Evolutionary conservation across 2,329 filamentous ascomycete species (phyloP).

Genomic region (Trichoderma asperellum): DNA sequence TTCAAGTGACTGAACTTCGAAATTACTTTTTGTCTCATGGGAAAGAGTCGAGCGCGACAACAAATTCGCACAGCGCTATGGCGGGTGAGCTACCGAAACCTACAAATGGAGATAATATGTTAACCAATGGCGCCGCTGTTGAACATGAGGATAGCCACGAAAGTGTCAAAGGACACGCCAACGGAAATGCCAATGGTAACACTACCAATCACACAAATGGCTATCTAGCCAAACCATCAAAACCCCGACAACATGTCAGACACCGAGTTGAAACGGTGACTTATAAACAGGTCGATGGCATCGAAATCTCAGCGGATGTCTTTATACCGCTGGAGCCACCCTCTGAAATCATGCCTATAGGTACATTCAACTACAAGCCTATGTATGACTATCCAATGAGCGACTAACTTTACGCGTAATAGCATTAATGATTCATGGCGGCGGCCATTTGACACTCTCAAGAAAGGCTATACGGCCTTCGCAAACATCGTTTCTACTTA

Average conservation of each 20-base stretch:
- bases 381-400: background rate
- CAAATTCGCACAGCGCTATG: background rate
- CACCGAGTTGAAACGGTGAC: constrained; percentile 28
- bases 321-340: constrained; percentile 28
- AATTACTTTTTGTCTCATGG: background rate
- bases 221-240: background rate
- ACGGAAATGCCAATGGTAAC: background rate
- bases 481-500: constrained; percentile 46
- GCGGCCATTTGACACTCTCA: constrained; percentile 47
- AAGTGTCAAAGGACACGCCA: background rate
- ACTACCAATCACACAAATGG: background rate
- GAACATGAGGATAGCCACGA: background rate
- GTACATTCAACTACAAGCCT: background rate
- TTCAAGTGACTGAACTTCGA: constrained; percentile 18
- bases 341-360: constrained; percentile 10
- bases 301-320: constrained; percentile 30
- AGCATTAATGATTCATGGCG: constrained; percentile 53
- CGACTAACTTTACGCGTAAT: background rate
- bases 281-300: constrained; percentile 31
- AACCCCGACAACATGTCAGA: background rate
- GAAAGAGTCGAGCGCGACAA: background rate
- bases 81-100: background rate
- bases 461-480: constrained; percentile 43
- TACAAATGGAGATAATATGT: background rate
- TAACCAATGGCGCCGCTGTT: background rate